Percentiles rank a stretch among this genome's conserved stretches.
phyloP scores from a whole-genome alignment of 2,329 filamentous ascomycete species.

The Fusarium sp. region DNA sequence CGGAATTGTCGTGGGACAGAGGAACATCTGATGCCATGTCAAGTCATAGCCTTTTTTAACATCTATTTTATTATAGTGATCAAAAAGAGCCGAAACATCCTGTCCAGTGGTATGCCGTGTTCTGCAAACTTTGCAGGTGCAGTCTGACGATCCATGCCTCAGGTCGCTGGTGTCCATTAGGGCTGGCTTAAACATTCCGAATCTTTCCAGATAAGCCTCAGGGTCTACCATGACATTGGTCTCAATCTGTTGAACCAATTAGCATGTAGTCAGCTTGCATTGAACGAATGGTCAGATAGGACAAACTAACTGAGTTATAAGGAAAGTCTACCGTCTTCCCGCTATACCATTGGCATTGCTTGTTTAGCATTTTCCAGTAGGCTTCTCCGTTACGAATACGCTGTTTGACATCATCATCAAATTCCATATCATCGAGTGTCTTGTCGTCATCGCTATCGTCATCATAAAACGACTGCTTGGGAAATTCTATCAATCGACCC shows the following conservation, averaged over 20 bases:
- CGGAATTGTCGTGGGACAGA: not conserved
- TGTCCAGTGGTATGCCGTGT: not conserved
- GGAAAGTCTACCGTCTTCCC: slow-evolving; percentile 22
- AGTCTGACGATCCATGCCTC: not conserved
- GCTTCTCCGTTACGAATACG: not conserved
- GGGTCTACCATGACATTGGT: slow-evolving; percentile 2
- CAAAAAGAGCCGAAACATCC: not conserved
- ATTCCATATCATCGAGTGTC: not conserved
- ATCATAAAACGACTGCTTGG: not conserved
- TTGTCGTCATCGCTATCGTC: not conserved
- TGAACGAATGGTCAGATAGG: not conserved
- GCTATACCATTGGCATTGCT: slow-evolving; percentile 7
- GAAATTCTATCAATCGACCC: not conserved
- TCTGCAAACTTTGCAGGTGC: not conserved
- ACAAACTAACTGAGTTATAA: slow-evolving; percentile 16
- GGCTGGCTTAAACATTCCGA: not conserved
- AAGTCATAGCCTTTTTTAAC: not conserved
- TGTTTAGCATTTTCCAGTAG: slow-evolving; percentile 4
- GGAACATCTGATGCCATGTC: not conserved
- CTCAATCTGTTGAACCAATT: not conserved
- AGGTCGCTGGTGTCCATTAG: not conserved
- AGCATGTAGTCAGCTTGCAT: not conserved
- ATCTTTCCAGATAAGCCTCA: not conserved
- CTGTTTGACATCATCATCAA: not conserved
- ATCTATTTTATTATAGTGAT: not conserved